Evolutionary conservation across 441 rosid genomes (phyloP).

Genomic region (Corymbia citriodora): DNA sequence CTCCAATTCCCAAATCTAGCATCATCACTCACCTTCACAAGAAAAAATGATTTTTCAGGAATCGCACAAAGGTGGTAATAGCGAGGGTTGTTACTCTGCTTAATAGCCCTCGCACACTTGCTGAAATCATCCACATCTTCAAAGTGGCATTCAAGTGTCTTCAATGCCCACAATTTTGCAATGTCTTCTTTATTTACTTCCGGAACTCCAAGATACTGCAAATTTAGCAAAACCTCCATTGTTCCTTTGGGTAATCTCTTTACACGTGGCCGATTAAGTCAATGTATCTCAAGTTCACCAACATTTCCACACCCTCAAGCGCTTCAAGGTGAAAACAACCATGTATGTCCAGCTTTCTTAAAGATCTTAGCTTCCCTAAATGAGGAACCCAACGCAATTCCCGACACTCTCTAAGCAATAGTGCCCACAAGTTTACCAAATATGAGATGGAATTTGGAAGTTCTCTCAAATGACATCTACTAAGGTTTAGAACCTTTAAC

Average conservation of each 20-base stretch:
- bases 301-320: neutral
- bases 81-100: neutral
- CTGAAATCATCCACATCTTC: accelerated
- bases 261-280: accelerated
- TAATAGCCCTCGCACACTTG: neutral
- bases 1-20: accelerated
- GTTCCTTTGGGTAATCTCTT: neutral
- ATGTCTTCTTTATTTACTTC: neutral
- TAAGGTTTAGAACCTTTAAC: too few species aligned
- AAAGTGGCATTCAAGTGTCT: accelerated
- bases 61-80: too few species aligned
- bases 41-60: too few species aligned
- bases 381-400: too few species aligned
- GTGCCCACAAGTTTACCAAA: too few species aligned
- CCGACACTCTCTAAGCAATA: too few species aligned
- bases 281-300: neutral
- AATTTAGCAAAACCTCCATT: neutral
- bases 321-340: neutral
- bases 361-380: too few species aligned
- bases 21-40: too few species aligned
- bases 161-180: neutral
- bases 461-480: too few species aligned
- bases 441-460: too few species aligned
- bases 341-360: too few species aligned
- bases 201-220: neutral